Base-by-base conservation (phyloP, 2,329 filamentous ascomycete species). In the Colletotrichum lindemuthianum region DNA sequence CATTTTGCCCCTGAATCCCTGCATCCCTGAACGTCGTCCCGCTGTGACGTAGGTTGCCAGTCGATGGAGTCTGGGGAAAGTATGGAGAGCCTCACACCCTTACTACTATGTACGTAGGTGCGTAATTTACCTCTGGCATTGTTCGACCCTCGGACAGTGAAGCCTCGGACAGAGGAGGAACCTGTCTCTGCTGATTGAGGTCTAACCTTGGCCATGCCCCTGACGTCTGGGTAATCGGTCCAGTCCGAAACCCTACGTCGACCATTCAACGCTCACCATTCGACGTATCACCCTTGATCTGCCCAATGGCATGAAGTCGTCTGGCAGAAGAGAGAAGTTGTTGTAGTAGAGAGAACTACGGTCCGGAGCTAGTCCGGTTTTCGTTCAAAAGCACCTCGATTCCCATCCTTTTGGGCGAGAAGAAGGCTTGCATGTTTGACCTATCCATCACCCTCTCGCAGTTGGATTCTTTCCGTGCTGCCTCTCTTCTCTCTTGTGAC, bases 331-430 rank as follows among this genome's bases (percentile, higher is more conserved):
- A 47, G 41, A 45, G 34, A 37, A 48, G 36, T 24, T 24, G 24
- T 24, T 0, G 24, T 24, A 24, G 24, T 24, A 48, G 34, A 45
- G 15, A 45, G 43, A 45, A 43, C 43, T 24, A 16, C 32, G 45
- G 51, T 37, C 24, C 51, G 32, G 61, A 32, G 51, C 58, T 56
- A 47, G 47, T 48, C 41, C 45, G 33, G 32, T 15, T 61, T 48
- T 61, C 60, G 52, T 65, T 57, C 58, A 65, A 65, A 63, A 61
- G 47, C 58, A 51, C 51, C 33, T 63, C 43, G 15, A 49, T 57
- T 52, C 63, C 63, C 39, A n/a, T 34, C 40, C 45, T 51, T 11
- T 24, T 24, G 4, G 24, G 24, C 24, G 32, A 50, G 8, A 24
- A 12, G 9, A 32, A 40, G n/a, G n/a, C 45, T 44, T 50, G 45